Base-by-base conservation (phyloP, 1,284 basidiomycete species). In the Coniophora puteana region DNA sequence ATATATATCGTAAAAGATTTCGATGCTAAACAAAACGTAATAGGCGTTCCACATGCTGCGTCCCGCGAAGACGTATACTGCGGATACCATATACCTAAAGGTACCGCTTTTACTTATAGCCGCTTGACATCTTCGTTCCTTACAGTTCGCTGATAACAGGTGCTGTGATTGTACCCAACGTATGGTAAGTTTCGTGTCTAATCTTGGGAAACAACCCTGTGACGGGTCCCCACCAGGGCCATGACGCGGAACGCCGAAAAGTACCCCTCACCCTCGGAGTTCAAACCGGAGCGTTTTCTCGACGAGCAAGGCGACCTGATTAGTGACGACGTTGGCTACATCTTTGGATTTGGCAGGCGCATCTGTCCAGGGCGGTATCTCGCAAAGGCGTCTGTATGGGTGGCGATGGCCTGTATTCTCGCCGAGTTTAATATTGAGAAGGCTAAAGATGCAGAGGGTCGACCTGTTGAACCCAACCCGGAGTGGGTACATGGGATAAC, bases 331-430 rank as follows among this genome's bases (percentile, higher is more conserved):
- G 43, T 25, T 5, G 36, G 47, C 11, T 29, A 51, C 17, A 46
- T 58, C 14, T 55, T 33, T 30, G 55, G 53, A 4, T 54, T 56
- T 30, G 53, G 51, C 10, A 45, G 52, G 14, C n/a, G 33, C 8
- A 10, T 35, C 20, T 35, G 33, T 17, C 16, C 31, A 16, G 33
- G 33, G 8, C 8, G 33, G 5, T 14, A 17, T 20, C 6, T 35
- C 7, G 33, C 33, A 21, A 21, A 18, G 5, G 21, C 33, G 8
- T 18, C 21, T 5, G 8, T 35, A 20, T 35, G 33, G 33, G 13
- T 20, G 33, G 21, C 21, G 7, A 35, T 35, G 5, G 17, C 21
- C 5, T 17, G 17, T 21, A 23, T 35, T 13, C 14, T 35, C 8
- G 8, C 33, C 18, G 17, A 20, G 7, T 21, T 35, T 21, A 35